These are phyloP conservation scores for Astrothelium subdiscretum DNA, from an alignment of 495 filamentous ascomycete species.

Conservation along the genomic window DNA sequence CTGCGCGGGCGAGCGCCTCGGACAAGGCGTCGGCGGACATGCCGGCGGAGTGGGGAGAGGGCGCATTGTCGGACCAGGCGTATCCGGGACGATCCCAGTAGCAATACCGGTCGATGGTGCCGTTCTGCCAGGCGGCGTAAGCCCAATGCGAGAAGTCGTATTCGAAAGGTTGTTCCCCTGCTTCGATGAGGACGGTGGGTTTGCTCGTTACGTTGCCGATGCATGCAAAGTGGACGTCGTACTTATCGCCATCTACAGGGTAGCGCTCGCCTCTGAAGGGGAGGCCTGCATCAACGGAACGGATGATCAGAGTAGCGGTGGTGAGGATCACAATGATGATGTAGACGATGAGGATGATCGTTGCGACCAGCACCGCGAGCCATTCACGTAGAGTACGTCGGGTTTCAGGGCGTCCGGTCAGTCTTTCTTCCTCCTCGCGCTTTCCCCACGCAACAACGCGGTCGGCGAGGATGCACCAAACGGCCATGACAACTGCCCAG, in stretches of 20 bases:
- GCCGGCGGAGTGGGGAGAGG: constrained; percentile 81
- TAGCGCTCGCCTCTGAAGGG: constrained; percentile 58
- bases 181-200: constrained; percentile 73
- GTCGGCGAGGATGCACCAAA: constrained; percentile 51
- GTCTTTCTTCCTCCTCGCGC: constrained; percentile 75
- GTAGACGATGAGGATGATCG: constrained; percentile 54
- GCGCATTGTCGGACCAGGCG: constrained; percentile 85
- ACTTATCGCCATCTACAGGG: constrained; percentile 69
- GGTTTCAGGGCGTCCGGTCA: constrained; percentile 83
- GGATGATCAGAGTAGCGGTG: constrained; percentile 65
- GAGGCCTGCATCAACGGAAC: constrained; percentile 62
- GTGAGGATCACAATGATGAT: constrained; percentile 56
- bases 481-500: constrained; percentile 56
- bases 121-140: constrained; percentile 51
- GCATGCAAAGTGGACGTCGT: constrained; percentile 77
- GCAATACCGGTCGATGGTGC: constrained; percentile 76
- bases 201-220: constrained; percentile 48
- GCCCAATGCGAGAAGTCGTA: constrained; percentile 61
- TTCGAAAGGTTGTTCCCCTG: constrained; percentile 67
- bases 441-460: constrained; percentile 85
- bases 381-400: constrained; percentile 73
- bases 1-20: constrained; percentile 68
- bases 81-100: constrained; percentile 90
- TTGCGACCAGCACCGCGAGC: constrained; percentile 68
- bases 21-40: constrained; percentile 79